Percentiles rank a stretch among this genome's conserved stretches.
These are phyloP conservation scores for Circinella umbellata DNA, from an alignment of 371 early-diverging fungal genomes.

Conservation along the genomic window DNA sequence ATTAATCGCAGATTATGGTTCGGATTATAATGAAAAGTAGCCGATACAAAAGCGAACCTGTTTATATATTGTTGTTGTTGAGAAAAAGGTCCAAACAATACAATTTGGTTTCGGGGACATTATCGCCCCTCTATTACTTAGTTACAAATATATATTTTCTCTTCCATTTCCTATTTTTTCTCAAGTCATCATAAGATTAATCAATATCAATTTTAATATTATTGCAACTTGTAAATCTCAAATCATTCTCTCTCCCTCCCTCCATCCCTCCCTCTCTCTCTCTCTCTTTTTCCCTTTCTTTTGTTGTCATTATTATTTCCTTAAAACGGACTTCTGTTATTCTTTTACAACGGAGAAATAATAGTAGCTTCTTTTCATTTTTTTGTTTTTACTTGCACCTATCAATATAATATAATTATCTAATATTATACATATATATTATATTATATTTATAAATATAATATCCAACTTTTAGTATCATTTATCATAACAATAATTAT, in stretches of 20 bases:
- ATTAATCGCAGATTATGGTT: not conserved
- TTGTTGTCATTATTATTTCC: not conserved
- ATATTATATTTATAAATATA: no score
- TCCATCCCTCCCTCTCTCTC: not conserved
- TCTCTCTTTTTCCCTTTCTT: not conserved
- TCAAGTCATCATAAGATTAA: no score
- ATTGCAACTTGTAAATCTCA: not conserved
- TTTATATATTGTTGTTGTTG: no score
- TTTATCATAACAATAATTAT: no score
- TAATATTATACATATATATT: no score
- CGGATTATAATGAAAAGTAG: constrained; percentile 12
- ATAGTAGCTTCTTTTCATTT: not conserved
- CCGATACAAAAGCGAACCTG: not conserved
- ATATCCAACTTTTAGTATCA: no score
- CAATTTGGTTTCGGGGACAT: constrained; percentile 3
- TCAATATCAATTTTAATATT: no score
- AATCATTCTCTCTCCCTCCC: not conserved
- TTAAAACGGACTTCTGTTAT: no score
- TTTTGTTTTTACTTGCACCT: no score
- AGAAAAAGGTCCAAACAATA: constrained; percentile 9
- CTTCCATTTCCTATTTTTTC: not conserved
- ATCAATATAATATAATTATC: no score
- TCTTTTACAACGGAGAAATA: constrained; percentile 1
- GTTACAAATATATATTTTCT: not conserved
- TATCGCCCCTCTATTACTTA: not conserved